Percentiles rank a stretch among this genome's conserved stretches.
Conservation (phyloP, 2,329 filamentous ascomycete species). For the Colletotrichum cereale region DNA sequence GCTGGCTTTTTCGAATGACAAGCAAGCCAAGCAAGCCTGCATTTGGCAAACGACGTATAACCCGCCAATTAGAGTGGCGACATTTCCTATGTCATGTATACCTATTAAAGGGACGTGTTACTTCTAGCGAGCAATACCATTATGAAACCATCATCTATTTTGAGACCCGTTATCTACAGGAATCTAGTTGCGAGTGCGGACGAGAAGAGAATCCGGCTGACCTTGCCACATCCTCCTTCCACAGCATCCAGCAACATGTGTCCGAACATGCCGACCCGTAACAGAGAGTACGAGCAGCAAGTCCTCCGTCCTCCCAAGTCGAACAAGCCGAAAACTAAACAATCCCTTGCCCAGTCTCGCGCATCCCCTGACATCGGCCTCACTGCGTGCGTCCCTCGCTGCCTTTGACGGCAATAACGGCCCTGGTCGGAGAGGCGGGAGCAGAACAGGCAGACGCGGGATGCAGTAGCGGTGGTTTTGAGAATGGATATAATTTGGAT, state of each 20-base stretch:
- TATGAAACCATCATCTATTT: too few species aligned
- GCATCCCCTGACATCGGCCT: too few species aligned
- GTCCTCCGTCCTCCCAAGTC: too few species aligned
- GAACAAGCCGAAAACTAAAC: too few species aligned
- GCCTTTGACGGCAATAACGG: too few species aligned
- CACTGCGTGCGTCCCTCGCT: too few species aligned
- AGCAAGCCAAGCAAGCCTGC: background rate
- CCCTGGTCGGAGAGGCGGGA: too few species aligned
- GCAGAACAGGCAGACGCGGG: too few species aligned
- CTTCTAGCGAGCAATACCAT: background rate
- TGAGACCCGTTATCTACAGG: background rate
- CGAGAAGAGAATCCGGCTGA: accelerated
- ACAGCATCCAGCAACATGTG: background rate
- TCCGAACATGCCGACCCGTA: too few species aligned
- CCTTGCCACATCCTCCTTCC: background rate
- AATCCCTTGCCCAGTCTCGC: too few species aligned
- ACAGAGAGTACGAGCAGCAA: too few species aligned
- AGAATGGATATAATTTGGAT: background rate
- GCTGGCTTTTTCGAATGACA: background rate
- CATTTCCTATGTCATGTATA: background rate
- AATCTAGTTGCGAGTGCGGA: background rate
- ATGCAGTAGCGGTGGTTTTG: background rate
- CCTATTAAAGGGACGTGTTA: background rate
- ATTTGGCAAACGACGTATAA: background rate
- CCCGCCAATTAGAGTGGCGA: too few species aligned